A percentile compares a stretch with the other conserved stretches of the same genome.
Evolutionary conservation across 2,329 filamentous ascomycete species (phyloP).

Genomic region (Monosporascus sp.): DNA sequence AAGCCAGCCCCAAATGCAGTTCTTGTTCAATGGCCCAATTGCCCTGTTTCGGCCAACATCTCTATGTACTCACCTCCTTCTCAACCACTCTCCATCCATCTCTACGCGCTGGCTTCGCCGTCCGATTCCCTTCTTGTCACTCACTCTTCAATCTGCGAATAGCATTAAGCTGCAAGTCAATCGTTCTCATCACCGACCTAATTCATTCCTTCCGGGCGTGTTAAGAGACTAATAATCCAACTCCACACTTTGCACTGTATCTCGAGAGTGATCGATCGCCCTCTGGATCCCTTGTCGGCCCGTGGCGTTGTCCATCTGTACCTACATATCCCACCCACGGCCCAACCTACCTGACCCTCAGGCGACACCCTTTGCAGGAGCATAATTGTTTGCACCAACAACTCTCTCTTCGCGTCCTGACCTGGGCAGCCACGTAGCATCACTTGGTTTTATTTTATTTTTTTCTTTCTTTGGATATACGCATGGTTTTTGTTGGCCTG

Average conservation of each 20-base stretch:
- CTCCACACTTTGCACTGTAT: slow-evolving; percentile 1
- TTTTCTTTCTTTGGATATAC: not conserved
- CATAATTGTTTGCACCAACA: slow-evolving; percentile 2
- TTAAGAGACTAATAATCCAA: slow-evolving; percentile 5
- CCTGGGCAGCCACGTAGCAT: not conserved
- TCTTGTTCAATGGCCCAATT: slow-evolving; percentile 4
- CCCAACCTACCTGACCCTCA: slow-evolving; percentile 14
- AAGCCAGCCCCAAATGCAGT: not conserved
- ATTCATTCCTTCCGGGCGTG: slow-evolving; percentile 16
- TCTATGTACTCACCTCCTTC: slow-evolving; percentile 21
- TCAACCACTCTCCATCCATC: slow-evolving; percentile 19
- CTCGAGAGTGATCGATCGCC: slow-evolving; percentile 3
- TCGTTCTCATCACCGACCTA: slow-evolving; percentile 15
- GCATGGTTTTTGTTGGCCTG: no score
- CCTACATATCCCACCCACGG: slow-evolving; percentile 22
- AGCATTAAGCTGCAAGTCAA: slow-evolving; percentile 10
- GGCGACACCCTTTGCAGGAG: slow-evolving; percentile 12
- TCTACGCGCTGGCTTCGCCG: slow-evolving; percentile 25
- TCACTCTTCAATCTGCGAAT: slow-evolving; percentile 2
- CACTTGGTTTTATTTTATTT: not conserved
- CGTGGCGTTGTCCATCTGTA: slow-evolving; percentile 20
- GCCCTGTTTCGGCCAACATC: slow-evolving; percentile 8
- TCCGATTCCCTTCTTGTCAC: slow-evolving; percentile 20
- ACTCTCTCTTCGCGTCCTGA: not conserved
- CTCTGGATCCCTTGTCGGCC: slow-evolving; percentile 11